Percentiles rank a stretch among this genome's conserved stretches.
phyloP scores from a whole-genome alignment of 371 early-diverging fungal genomes.

The Mucor indicus region DNA sequence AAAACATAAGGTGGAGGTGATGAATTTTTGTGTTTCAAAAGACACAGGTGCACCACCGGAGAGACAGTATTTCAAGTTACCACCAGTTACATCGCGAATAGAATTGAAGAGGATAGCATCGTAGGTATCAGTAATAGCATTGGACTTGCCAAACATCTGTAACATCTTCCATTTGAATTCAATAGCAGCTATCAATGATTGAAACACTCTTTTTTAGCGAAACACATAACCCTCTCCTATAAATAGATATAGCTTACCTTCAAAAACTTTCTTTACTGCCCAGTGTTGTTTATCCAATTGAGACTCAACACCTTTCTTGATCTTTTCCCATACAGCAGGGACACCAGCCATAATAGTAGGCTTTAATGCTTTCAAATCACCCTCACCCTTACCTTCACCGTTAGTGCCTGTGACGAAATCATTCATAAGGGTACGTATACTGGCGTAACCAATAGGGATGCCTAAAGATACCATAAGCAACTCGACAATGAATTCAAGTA shows the following conservation, averaged over 20 bases:
- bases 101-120: conserved; percentile 79
- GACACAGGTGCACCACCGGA: conserved; percentile 94
- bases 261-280: conserved; percentile 51
- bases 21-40: conserved; percentile 79
- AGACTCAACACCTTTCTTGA: conserved; percentile 73
- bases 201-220: too few relatives aligned
- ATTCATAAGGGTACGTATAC: conserved; percentile 76
- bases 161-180: conserved; percentile 71
- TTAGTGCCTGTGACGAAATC: conserved; percentile 64
- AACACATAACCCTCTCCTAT: too few relatives aligned
- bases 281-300: conserved; percentile 65
- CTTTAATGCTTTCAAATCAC: conserved; percentile 85
- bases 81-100: conserved; percentile 82
- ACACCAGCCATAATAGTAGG: conserved; percentile 93
- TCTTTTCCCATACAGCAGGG: conserved; percentile 87
- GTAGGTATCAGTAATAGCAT: conserved; percentile 64
- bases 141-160: conserved; percentile 49
- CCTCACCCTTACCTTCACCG: conserved; percentile 73
- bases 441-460: conserved; percentile 80
- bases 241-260: conserved; percentile 20
- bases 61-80: conserved; percentile 77
- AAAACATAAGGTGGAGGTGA: conserved; percentile 71
- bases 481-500: conserved; percentile 75
- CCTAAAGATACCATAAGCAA: conserved; percentile 45
- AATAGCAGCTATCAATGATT: conserved; percentile 54